phyloP scores from a whole-genome alignment of 345 rosid species.

The Gossypium anomalum region DNA sequence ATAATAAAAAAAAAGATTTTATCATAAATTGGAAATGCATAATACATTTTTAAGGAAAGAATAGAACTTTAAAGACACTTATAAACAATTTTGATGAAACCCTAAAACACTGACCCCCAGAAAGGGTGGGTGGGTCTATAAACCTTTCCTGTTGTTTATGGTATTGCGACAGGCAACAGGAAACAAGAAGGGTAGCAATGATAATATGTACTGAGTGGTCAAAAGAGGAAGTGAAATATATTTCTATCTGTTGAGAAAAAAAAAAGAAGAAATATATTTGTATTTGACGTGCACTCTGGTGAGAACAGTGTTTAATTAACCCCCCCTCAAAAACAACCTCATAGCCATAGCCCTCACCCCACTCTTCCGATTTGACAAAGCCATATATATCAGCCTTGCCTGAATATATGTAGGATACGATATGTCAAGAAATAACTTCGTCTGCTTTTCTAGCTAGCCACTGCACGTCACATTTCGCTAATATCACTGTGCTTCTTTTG shows the following conservation, averaged over 20 bases:
- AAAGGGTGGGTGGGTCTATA: background rate
- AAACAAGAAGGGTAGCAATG: background rate
- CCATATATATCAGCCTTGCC: background rate
- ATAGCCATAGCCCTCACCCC: background rate
- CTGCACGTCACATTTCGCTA: background rate
- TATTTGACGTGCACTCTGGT: constrained; percentile 19
- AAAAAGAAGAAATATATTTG: too few relatives aligned
- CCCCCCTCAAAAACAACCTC: too few relatives aligned
- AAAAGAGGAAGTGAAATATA: background rate
- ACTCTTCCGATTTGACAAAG: constrained; percentile 12
- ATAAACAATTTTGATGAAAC: background rate
- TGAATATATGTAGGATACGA: background rate
- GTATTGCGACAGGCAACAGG: background rate
- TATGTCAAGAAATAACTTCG: background rate
- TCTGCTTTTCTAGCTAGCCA: background rate
- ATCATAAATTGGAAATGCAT: too few relatives aligned
- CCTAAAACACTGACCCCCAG: background rate
- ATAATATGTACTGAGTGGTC: background rate
- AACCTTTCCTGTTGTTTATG: background rate
- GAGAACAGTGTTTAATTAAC: constrained; percentile 10
- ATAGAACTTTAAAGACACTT: background rate
- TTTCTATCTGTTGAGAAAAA: too few relatives aligned
- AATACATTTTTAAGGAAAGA: too few relatives aligned
- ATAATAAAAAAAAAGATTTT: too few relatives aligned
- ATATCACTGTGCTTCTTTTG: background rate